Evolutionary conservation across 106 monocot species (phyloP).

Genomic region (Dendrobium chrysotoxum): DNA sequence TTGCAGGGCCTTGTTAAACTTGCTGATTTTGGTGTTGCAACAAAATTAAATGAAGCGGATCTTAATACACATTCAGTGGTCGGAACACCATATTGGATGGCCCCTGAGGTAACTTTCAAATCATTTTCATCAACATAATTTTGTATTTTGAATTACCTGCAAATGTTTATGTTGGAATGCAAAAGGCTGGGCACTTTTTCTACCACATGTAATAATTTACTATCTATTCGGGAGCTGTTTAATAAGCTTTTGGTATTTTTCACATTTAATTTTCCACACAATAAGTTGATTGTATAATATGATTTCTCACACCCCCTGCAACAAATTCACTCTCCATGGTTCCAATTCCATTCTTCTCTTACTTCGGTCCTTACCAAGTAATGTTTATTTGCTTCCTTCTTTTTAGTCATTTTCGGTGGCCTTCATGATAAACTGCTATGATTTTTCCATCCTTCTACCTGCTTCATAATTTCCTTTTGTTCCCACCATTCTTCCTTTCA

Average conservation of each 20-base stretch:
- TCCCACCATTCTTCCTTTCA: neutral
- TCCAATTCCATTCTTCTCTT: neutral
- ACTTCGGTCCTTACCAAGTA: neutral
- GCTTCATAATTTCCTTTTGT: neutral
- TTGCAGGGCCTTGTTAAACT: conserved; percentile 94
- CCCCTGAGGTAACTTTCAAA: conserved; percentile 63
- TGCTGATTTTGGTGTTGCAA: conserved; percentile 99
- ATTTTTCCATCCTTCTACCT: neutral
- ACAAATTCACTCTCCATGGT: neutral
- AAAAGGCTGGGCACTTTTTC: neutral
- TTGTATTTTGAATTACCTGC: neutral
- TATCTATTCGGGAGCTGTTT: neutral
- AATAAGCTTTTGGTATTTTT: neutral
- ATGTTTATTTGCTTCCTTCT: neutral
- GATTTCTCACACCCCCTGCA: neutral
- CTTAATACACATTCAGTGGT: conserved; percentile 98
- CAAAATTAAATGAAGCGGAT: conserved; percentile 96
- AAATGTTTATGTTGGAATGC: neutral
- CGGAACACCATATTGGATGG: conserved; percentile 99
- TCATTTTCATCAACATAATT: neutral
- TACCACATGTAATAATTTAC: neutral
- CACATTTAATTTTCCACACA: neutral
- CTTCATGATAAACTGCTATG: neutral
- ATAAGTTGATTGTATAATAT: neutral
- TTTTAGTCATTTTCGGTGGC: neutral